Base-by-base conservation (phyloP, 768 basidiomycete genomes). In the Suillus subaureus region DNA sequence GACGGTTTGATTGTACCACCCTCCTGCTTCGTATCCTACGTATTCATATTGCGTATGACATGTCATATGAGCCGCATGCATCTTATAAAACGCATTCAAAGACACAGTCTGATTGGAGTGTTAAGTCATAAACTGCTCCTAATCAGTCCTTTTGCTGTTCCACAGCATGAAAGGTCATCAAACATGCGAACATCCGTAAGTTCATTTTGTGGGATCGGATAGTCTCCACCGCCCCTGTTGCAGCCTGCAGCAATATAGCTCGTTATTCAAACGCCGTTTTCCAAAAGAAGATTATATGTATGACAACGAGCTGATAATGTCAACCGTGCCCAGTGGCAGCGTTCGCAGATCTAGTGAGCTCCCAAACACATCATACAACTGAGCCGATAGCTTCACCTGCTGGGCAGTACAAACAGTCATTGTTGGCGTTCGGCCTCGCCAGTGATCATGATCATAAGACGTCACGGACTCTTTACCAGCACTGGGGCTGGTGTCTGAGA, bases 1-100 rank as follows among this genome's bases (percentile, higher is more conserved):
- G 75, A 89, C 82, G 75, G 90, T 92, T 78, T 93, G 80, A 89
- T 73, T 55, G 60, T 67, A 56, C 63, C 62, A 69, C 61, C 66
- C 58, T 61, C 67, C 64, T 72, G 66, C 69, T 67, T 67, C 68
- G 66, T 71, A 67, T 66, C 68, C 54, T 70, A 57, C 60, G 64
- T 73, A 66, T 70, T 66, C 64, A 71, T 72, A 67, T 68, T 64
- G 57, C 66, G 49, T 63, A 47, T 65, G 61, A 43, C 55, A 65
- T 69, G 69, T 70, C 68, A 61, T 73, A 73, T 72, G 68, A 64
- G 54, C 60, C 66, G 60, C 72, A 69, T 73, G 67, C 67, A 67
- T 21, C 23, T n/a, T 64, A 64, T 64, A 64, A 60, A 60, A 40
- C 26, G 12, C 58, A 60, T 42, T 6, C 18, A 60, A 28, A 60